These are phyloP conservation scores for Phytomonas sp. DNA, from an alignment of 208 protist species.

Conservation along the genomic window DNA sequence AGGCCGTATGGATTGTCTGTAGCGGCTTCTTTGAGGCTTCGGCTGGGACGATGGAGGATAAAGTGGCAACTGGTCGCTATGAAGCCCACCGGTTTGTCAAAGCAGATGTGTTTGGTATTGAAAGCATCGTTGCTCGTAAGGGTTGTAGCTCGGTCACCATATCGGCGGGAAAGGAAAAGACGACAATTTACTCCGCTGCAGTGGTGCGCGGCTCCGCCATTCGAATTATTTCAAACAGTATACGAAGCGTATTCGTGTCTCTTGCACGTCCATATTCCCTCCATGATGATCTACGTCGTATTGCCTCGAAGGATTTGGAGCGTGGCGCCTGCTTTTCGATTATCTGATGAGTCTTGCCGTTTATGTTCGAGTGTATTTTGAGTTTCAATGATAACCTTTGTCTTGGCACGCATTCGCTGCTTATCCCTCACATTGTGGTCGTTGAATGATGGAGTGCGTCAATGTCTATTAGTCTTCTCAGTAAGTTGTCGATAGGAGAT, in stretches of 20 bases:
- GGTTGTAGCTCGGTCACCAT: slow-evolving; percentile 47
- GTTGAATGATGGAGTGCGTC: not conserved
- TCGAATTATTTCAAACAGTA: slow-evolving; percentile 29
- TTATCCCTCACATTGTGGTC: not conserved
- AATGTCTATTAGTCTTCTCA: not conserved
- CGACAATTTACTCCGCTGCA: slow-evolving; percentile 12
- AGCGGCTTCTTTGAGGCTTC: slow-evolving; percentile 31
- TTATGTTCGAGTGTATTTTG: not conserved
- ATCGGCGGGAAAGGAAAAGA: slow-evolving; percentile 24
- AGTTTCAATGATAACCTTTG: not conserved
- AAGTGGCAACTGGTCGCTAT: slow-evolving; percentile 23
- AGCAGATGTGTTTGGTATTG: slow-evolving; percentile 52
- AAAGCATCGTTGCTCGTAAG: slow-evolving; percentile 34
- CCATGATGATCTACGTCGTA: slow-evolving; percentile 40
- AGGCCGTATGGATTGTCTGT: slow-evolving; percentile 33
- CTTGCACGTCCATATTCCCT: slow-evolving; percentile 36
- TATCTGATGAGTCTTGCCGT: not conserved
- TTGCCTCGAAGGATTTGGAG: not conserved
- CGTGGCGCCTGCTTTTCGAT: not conserved
- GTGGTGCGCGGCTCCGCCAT: slow-evolving; percentile 28
- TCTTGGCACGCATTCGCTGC: not conserved
- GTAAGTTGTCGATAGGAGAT: not conserved
- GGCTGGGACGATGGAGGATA: slow-evolving; percentile 20
- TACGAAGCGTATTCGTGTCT: slow-evolving; percentile 28
- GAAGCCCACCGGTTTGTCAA: slow-evolving; percentile 18